These are phyloP conservation scores for Chenopodium formosanum DNA, from an alignment of 148 eudicot species.

Conservation along the genomic window DNA sequence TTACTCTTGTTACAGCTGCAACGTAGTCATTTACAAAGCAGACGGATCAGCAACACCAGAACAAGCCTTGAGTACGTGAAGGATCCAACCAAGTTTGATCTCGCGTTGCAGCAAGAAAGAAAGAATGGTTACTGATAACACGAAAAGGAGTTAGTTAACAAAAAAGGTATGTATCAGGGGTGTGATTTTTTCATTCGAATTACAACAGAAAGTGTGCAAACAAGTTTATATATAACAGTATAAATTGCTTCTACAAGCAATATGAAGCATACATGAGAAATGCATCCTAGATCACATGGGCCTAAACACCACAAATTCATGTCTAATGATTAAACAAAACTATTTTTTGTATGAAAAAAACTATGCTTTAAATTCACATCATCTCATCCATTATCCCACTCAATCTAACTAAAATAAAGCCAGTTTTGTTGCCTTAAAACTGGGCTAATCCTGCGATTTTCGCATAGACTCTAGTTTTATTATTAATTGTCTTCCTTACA, in stretches of 20 bases:
- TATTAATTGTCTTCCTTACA: not conserved
- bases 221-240: slow-evolving; percentile 22
- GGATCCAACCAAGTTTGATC: not conserved
- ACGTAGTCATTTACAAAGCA: not conserved
- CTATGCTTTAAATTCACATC: slow-evolving; percentile 36
- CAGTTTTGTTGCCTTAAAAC: slow-evolving; percentile 49
- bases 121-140: not conserved
- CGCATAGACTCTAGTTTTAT: too few species aligned
- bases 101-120: not conserved
- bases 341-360: not conserved
- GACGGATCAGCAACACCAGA: not conserved
- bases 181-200: slow-evolving; percentile 17
- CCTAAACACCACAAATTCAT: slow-evolving; percentile 30
- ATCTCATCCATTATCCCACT: slow-evolving; percentile 33
- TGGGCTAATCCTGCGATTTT: slow-evolving; percentile 38
- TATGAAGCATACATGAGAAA: slow-evolving; percentile 40
- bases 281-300: slow-evolving; percentile 74
- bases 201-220: slow-evolving; percentile 26
- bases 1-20: not conserved
- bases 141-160: slow-evolving; percentile 20
- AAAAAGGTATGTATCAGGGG: slow-evolving; percentile 12
- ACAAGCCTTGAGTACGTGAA: not conserved
- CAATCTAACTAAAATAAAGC: slow-evolving; percentile 40
- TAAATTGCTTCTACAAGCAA: slow-evolving; percentile 16
- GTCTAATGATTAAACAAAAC: slow-evolving; percentile 9